A percentile compares a stretch with the other conserved stretches of the same genome.
These are phyloP conservation scores for Apiotrichum mycotoxinovorans DNA, from an alignment of 1,284 basidiomycete genomes.

Conservation along the genomic window DNA sequence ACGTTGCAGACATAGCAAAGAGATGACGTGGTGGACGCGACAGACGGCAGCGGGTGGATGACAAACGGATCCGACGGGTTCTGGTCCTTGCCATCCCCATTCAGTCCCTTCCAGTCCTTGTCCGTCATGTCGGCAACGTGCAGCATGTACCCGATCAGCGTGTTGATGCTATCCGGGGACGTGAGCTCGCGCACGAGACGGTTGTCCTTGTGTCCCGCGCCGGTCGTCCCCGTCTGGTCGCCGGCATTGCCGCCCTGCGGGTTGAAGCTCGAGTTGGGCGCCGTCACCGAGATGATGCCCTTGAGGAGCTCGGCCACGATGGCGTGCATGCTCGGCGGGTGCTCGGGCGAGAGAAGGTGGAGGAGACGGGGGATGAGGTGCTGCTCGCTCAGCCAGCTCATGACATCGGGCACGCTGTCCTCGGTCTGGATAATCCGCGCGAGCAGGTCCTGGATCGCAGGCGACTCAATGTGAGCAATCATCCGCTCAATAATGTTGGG, in stretches of 20 bases:
- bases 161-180: conserved; percentile 65
- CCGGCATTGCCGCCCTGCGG: conserved; percentile 60
- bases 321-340: conserved; percentile 75
- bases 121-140: conserved; percentile 58
- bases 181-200: conserved; percentile 88
- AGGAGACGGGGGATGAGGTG: conserved; percentile 78
- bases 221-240: conserved; percentile 37
- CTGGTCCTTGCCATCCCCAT: conserved; percentile 20
- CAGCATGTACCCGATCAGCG: conserved; percentile 76
- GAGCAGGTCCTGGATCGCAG: conserved; percentile 87
- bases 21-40: conserved; percentile 78
- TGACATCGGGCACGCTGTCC: conserved; percentile 75
- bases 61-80: conserved; percentile 38
- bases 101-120: conserved; percentile 29
- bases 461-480: conserved; percentile 79
- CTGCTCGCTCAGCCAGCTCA: conserved; percentile 88
- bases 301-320: conserved; percentile 91
- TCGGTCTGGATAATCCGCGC: conserved; percentile 90
- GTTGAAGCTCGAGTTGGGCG: conserved; percentile 61
- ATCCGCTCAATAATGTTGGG: conserved; percentile 79
- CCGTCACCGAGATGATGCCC: conserved; percentile 89
- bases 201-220: conserved; percentile 56
- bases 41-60: conserved; percentile 56
- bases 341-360: conserved; percentile 73
- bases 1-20: conserved; percentile 84